A percentile compares a stretch with the other conserved stretches of the same genome.
Conservation (phyloP, 169 alveolate species). For the Cyclospora cayetanensis region DNA sequence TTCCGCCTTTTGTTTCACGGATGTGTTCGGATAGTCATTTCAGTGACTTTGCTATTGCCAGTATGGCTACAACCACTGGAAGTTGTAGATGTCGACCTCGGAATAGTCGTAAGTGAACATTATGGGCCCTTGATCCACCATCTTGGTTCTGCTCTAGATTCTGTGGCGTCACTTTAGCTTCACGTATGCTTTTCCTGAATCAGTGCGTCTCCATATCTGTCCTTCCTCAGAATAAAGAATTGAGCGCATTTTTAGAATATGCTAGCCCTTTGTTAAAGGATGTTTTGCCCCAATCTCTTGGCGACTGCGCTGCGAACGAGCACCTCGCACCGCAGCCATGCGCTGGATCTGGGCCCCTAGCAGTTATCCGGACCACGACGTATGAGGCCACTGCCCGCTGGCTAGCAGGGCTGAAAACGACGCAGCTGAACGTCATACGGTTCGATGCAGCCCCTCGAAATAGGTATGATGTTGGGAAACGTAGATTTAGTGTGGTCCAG, state of each 20-base stretch:
- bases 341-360: slow-evolving; percentile 38
- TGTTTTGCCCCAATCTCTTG: slow-evolving; percentile 44
- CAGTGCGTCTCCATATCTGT: too few species aligned
- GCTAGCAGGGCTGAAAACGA: slow-evolving; percentile 64
- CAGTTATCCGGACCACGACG: slow-evolving; percentile 1
- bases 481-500: too few species aligned
- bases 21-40: neutral
- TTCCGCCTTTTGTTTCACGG: slow-evolving; percentile 17
- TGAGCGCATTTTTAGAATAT: neutral
- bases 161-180: too few species aligned
- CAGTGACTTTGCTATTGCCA: slow-evolving; percentile 38
- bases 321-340: slow-evolving; percentile 67
- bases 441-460: slow-evolving; percentile 9
- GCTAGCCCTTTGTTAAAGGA: slow-evolving; percentile 39
- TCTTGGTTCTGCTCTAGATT: too few species aligned
- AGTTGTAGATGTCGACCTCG: slow-evolving; percentile 34
- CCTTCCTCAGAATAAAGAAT: slow-evolving; percentile 15
- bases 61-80: slow-evolving; percentile 40
- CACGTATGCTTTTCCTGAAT: too few species aligned
- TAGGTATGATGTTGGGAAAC: too few species aligned
- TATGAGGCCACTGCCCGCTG: slow-evolving; percentile 71
- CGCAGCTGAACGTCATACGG: slow-evolving; percentile 58
- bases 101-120: slow-evolving; percentile 32
- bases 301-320: slow-evolving; percentile 49
- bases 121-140: too few species aligned